Evolutionary conservation across 192 early-diverging fungal species (phyloP).

Genomic region (Coemansia furcata): DNA sequence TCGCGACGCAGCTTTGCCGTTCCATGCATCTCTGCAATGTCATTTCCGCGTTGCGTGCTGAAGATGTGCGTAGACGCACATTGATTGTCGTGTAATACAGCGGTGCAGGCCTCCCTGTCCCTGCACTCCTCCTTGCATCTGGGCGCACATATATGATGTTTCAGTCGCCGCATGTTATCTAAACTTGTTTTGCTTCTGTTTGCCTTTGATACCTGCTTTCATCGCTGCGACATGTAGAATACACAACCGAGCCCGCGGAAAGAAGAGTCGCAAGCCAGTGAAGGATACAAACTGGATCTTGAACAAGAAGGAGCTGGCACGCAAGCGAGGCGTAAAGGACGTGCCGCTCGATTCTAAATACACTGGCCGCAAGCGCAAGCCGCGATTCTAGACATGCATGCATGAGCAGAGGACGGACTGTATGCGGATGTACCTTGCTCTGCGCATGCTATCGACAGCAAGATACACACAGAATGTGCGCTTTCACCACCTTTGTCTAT

Average conservation of each 20-base stretch:
- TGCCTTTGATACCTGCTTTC: not conserved
- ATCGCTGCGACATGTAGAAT: constrained; percentile 28
- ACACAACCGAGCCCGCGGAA: constrained; percentile 26
- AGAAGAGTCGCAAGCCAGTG: constrained; percentile 54
- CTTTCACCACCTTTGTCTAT: not conserved
- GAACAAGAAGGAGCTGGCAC: constrained; percentile 85
- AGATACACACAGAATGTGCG: not conserved
- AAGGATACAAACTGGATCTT: constrained; percentile 85
- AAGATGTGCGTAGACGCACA: not conserved
- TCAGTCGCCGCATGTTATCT: not conserved
- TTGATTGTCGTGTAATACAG: constrained; percentile 1
- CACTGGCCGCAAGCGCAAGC: constrained; percentile 89
- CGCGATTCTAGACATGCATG: constrained; percentile 67
- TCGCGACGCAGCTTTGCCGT: not conserved
- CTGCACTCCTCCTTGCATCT: constrained; percentile 4
- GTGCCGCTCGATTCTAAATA: constrained; percentile 89
- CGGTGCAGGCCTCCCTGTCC: not conserved
- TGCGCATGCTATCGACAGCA: not conserved
- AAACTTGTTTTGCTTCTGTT: not conserved
- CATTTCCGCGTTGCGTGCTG: constrained; percentile 7
- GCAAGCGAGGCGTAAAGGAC: constrained; percentile 72
- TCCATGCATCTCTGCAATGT: constrained; percentile 1
- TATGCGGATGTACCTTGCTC: not conserved
- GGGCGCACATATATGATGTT: not conserved
- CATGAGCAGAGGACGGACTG: not conserved